phyloP scores from a whole-genome alignment of 2,329 filamentous ascomycete genomes.

The Pyrenochaeta sp. region DNA sequence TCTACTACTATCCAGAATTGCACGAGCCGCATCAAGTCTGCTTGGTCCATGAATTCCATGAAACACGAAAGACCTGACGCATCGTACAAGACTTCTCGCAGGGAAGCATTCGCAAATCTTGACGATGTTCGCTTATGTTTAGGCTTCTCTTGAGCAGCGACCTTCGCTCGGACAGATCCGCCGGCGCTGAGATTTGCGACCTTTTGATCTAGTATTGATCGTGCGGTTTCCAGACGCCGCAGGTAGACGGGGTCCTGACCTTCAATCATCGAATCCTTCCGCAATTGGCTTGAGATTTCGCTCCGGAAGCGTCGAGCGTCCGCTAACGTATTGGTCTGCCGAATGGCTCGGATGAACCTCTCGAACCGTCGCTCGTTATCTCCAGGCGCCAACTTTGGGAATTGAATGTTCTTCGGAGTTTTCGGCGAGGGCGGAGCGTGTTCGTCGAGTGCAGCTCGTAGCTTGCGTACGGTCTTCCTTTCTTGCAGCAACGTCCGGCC shows the following conservation, averaged over 20 bases:
- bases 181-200: conserved; percentile 81
- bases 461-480: conserved; percentile 89
- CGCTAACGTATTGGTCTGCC: conserved; percentile 88
- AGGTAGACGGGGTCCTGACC: conserved; percentile 86
- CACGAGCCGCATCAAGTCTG: conserved; percentile 84
- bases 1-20: conserved; percentile 99
- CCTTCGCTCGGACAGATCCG: conserved; percentile 57
- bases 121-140: conserved; percentile 60
- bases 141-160: conserved; percentile 51
- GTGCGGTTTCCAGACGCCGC: conserved; percentile 88
- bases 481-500: conserved; percentile 90
- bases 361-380: conserved; percentile 95
- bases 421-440: conserved; percentile 85
- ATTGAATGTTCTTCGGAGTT: conserved; percentile 69
- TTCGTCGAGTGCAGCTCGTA: conserved; percentile 90
- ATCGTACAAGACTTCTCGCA: conserved; percentile 88
- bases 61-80: conserved; percentile 94
- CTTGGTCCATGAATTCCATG: conserved; percentile 99
- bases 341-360: conserved; percentile 87
- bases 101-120: conserved; percentile 74
- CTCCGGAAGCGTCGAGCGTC: conserved; percentile 92
- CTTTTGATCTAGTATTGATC: conserved; percentile 86
- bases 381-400: conserved; percentile 79
- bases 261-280: conserved; percentile 80
- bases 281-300: conserved; percentile 90